Evolutionary conservation across 768 basidiomycete genomes (phyloP).

Genomic region (Rossbeevera mucosa): DNA sequence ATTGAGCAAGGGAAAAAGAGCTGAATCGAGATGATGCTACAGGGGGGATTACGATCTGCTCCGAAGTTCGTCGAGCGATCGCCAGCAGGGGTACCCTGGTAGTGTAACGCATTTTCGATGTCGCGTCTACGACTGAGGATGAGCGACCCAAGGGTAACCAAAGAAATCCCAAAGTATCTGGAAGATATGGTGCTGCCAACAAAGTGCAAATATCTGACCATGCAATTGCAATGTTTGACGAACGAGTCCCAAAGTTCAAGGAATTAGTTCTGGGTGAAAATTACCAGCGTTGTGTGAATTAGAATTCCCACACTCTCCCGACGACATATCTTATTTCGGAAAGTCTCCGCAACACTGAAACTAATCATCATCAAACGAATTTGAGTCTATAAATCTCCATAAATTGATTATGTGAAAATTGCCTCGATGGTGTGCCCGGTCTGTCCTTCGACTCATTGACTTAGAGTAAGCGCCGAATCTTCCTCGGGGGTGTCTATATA

Average conservation of each 20-base stretch:
- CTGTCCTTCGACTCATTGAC: background rate
- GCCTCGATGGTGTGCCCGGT: background rate
- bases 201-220: background rate
- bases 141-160: background rate
- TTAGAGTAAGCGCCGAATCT: background rate
- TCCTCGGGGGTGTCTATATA: background rate
- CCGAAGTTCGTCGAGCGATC: constrained; percentile 4
- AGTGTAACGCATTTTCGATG: background rate
- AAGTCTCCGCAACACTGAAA: constrained; percentile 8
- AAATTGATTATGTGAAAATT: too few species aligned
- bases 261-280: background rate
- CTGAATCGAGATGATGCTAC: background rate
- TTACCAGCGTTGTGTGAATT: background rate
- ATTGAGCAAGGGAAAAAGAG: background rate
- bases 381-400: too few species aligned
- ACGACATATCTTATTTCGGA: constrained; percentile 20
- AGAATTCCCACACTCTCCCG: constrained; percentile 15
- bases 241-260: background rate
- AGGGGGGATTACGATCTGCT: background rate
- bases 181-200: background rate
- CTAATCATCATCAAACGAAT: background rate
- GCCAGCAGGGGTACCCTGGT: constrained; percentile 1
- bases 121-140: background rate
- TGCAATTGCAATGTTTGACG: background rate
- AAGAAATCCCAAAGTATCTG: background rate